phyloP scores from a whole-genome alignment of 345 rosid species.

The Ceriops decandra region DNA sequence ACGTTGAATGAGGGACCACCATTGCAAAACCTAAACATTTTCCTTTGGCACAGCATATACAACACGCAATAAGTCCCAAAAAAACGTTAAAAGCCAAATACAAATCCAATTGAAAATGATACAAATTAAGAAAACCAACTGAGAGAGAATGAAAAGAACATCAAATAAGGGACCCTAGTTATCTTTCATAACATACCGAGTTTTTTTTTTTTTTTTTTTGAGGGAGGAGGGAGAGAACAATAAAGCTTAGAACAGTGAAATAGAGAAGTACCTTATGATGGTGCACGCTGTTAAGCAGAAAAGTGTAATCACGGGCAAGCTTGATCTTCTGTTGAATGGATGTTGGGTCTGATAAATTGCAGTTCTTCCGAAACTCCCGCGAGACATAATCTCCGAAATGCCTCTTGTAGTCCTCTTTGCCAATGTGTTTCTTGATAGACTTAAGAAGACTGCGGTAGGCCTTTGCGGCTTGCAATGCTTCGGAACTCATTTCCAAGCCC shows the following conservation, averaged over 20 bases:
- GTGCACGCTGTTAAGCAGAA: constrained; percentile 66
- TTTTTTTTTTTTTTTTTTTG: too few species aligned
- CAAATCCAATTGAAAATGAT: too few species aligned
- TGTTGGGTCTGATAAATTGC: constrained; percentile 28
- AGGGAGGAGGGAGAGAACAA: too few species aligned
- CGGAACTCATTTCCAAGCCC: constrained; percentile 43
- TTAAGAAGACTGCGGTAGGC: constrained; percentile 65
- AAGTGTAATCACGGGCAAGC: constrained; percentile 63
- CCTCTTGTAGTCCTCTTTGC: constrained; percentile 63
- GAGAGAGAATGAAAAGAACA: too few species aligned
- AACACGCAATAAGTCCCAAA: too few species aligned
- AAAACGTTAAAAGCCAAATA: too few species aligned
- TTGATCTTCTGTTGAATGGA: constrained; percentile 46
- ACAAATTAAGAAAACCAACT: too few species aligned
- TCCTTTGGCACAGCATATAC: too few species aligned
- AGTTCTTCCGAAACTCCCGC: constrained; percentile 51
- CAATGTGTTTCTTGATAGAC: constrained; percentile 63
- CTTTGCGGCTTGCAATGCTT: constrained; percentile 43
- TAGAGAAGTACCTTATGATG: constrained; percentile 62
- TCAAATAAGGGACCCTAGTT: too few species aligned
- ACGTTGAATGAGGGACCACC: too few species aligned
- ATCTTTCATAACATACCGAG: too few species aligned
- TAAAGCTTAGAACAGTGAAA: neutral
- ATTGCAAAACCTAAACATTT: neutral
- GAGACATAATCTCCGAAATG: constrained; percentile 64